Evolutionary conservation across 2,329 filamentous ascomycete genomes (phyloP).

Genomic region (Chaetomiaceae sp.): DNA sequence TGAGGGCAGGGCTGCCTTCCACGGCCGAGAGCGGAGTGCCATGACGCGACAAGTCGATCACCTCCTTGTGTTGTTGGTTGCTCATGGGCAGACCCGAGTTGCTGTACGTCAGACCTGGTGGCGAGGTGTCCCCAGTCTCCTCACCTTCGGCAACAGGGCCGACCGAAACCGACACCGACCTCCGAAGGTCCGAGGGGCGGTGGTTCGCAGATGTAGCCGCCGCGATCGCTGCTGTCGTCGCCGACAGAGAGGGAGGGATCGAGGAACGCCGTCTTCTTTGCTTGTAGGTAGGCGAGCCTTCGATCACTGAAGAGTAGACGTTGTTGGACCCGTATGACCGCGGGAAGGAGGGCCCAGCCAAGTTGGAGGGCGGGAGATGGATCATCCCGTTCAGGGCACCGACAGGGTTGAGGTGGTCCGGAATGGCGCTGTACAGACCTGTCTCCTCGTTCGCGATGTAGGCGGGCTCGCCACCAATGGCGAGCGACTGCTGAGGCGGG

Average conservation of each 20-base stretch:
- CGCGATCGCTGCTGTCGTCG: slow-evolving; percentile 62
- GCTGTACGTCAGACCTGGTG: slow-evolving; percentile 69
- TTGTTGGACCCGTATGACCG: slow-evolving; percentile 69
- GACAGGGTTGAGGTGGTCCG: slow-evolving; percentile 71
- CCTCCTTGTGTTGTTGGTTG: slow-evolving; percentile 69
- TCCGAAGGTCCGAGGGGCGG: slow-evolving; percentile 81
- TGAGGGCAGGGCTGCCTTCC: slow-evolving; percentile 74
- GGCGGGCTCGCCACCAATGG: slow-evolving; percentile 79
- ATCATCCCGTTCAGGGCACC: slow-evolving; percentile 82
- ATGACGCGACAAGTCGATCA: slow-evolving; percentile 79
- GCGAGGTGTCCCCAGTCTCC: slow-evolving; percentile 73
- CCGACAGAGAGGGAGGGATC: slow-evolving; percentile 72
- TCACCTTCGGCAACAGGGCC: slow-evolving; percentile 76
- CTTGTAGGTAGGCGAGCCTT: slow-evolving; percentile 98
- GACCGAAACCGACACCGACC: slow-evolving; percentile 85
- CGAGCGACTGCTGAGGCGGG: slow-evolving; percentile 83
- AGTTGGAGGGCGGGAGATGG: slow-evolving; percentile 80
- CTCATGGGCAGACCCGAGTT: slow-evolving; percentile 61
- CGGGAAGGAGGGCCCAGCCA: slow-evolving; percentile 75
- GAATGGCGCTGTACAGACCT: slow-evolving; percentile 89
- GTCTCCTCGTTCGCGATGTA: slow-evolving; percentile 99
- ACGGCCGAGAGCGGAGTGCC: slow-evolving; percentile 84
- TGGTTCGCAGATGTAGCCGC: slow-evolving; percentile 51
- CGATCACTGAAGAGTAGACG: slow-evolving; percentile 92
- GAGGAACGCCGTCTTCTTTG: slow-evolving; percentile 91